A percentile compares a stretch with the other conserved stretches of the same genome.
These are phyloP conservation scores for Fusarium udum DNA, from an alignment of 2,329 filamentous ascomycete species.

Conservation along the genomic window DNA sequence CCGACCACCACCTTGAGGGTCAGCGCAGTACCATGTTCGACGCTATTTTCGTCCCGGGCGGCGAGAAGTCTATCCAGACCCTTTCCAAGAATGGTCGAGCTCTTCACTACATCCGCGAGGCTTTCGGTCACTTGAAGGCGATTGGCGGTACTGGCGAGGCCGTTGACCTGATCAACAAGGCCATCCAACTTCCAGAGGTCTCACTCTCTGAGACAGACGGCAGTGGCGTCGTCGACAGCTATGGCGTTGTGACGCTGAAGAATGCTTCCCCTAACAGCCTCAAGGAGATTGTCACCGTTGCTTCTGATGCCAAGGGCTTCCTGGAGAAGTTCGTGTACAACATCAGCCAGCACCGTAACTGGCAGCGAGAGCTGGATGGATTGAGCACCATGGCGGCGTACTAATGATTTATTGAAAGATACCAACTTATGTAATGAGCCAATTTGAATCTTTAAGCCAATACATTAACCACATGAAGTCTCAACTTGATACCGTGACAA, in stretches of 20 bases:
- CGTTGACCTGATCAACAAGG: slow-evolving; percentile 67
- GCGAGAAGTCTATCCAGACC: slow-evolving; percentile 68
- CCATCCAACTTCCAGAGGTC: slow-evolving; percentile 56
- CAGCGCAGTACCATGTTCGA: slow-evolving; percentile 85
- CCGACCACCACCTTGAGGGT: slow-evolving; percentile 83
- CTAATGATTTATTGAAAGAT: slow-evolving; percentile 52
- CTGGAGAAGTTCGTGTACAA: slow-evolving; percentile 74
- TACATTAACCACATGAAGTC: background rate
- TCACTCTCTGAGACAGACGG: slow-evolving; percentile 51
- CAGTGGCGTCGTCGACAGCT: slow-evolving; percentile 67
- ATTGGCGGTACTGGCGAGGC: slow-evolving; percentile 81
- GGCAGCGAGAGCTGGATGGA: slow-evolving; percentile 76
- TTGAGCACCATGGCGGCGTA: slow-evolving; percentile 74
- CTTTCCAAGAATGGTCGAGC: slow-evolving; percentile 77
- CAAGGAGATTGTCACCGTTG: slow-evolving; percentile 69
- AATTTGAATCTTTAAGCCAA: background rate
- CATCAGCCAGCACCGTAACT: slow-evolving; percentile 78
- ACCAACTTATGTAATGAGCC: slow-evolving; percentile 14
- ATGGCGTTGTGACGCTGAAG: slow-evolving; percentile 78
- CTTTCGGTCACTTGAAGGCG: slow-evolving; percentile 83
- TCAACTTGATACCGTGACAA: background rate
- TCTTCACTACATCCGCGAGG: slow-evolving; percentile 80
- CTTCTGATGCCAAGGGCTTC: slow-evolving; percentile 74
- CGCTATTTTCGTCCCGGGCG: slow-evolving; percentile 79
- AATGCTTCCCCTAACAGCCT: slow-evolving; percentile 64